These are phyloP conservation scores for Xylaria sp. DNA, from an alignment of 2,329 filamentous ascomycete genomes.

Conservation along the genomic window DNA sequence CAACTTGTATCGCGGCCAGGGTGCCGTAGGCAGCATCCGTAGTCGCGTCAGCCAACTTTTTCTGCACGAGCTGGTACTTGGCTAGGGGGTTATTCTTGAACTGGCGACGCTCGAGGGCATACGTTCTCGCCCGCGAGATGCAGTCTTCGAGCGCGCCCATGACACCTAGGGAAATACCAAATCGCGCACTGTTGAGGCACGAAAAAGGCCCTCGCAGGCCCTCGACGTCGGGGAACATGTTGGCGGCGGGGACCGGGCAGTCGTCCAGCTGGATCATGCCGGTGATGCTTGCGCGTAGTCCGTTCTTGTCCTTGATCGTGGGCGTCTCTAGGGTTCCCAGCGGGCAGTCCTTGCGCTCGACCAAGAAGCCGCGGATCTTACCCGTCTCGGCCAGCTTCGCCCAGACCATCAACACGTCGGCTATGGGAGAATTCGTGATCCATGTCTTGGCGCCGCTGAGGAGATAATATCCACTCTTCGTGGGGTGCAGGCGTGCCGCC, in stretches of 20 bases:
- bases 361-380: constrained; percentile 91
- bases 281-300: constrained; percentile 88
- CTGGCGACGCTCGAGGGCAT: constrained; percentile 91
- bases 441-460: constrained; percentile 88
- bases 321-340: constrained; percentile 90
- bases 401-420: constrained; percentile 87
- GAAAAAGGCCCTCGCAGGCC: constrained; percentile 88
- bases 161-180: constrained; percentile 91
- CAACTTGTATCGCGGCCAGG: constrained; percentile 89
- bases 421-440: constrained; percentile 94
- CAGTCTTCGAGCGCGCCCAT: constrained; percentile 96
- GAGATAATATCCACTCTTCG: constrained; percentile 80
- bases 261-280: constrained; percentile 97
- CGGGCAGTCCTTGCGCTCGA: constrained; percentile 85
- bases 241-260: constrained; percentile 83
- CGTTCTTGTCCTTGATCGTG: constrained; percentile 92
- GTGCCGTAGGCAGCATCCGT: constrained; percentile 92
- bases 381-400: constrained; percentile 89
- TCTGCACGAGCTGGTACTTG: constrained; percentile 96
- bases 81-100: constrained; percentile 96
- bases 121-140: constrained; percentile 77
- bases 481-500: constrained; percentile 80
- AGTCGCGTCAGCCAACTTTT: constrained; percentile 91
- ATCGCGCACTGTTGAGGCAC: constrained; percentile 90
- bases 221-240: constrained; percentile 93